These are phyloP conservation scores for Fusarium torulosum DNA, from an alignment of 2,329 filamentous ascomycete species.

Conservation along the genomic window DNA sequence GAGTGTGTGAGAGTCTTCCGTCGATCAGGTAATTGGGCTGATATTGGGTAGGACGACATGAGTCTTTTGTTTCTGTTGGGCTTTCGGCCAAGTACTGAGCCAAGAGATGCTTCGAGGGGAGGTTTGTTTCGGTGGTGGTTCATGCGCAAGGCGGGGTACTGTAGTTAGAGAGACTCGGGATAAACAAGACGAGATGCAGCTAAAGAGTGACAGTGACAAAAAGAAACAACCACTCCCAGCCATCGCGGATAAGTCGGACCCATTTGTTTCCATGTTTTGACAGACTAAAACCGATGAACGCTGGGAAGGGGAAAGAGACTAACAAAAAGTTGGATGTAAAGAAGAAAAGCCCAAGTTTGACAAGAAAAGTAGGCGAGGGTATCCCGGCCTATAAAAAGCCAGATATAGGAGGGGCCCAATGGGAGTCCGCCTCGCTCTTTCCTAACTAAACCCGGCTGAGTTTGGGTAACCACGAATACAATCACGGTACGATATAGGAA, in stretches of 20 bases:
- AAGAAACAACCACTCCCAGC: constrained; percentile 15
- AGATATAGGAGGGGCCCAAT: constrained; percentile 28
- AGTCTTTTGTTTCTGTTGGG: constrained; percentile 9
- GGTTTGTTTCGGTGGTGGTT: constrained; percentile 4
- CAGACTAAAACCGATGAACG: constrained; percentile 7
- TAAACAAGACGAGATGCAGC: constrained; percentile 11
- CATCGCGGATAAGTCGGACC: neutral
- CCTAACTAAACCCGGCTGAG: constrained; percentile 11
- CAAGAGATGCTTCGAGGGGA: neutral
- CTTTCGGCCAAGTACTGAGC: constrained; percentile 9
- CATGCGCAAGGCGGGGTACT: constrained; percentile 7
- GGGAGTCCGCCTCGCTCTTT: constrained; percentile 23
- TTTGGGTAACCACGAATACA: constrained; percentile 4
- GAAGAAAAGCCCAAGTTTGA: constrained; percentile 3
- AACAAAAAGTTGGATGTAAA: constrained; percentile 30
- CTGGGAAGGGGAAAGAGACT: neutral
- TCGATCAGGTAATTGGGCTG: constrained; percentile 26
- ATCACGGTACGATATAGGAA: constrained; percentile 4
- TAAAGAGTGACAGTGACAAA: constrained; percentile 18
- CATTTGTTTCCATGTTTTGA: constrained; percentile 5
- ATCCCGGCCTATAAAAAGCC: constrained; percentile 28
- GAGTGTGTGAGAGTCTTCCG: constrained; percentile 13
- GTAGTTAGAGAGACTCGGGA: constrained; percentile 11
- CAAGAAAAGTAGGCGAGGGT: constrained; percentile 2
- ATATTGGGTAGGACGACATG: constrained; percentile 39